phyloP scores from a whole-genome alignment of 805 yeast species.

The Teunomyces barrocoloradensis region DNA sequence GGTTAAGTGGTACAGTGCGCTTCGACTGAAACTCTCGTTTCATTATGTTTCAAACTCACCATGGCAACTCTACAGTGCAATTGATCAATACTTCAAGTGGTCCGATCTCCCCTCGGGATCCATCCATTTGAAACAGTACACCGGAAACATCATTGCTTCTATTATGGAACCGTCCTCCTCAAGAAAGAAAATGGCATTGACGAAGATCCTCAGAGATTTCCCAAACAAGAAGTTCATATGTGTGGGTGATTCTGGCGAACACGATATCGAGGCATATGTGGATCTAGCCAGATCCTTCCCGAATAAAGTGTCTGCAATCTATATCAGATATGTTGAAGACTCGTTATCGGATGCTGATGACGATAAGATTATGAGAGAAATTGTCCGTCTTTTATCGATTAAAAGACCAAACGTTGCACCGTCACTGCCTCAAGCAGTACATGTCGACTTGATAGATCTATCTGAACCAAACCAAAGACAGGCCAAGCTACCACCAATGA shows the following conservation, averaged over 20 bases:
- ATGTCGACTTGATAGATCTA: constrained; percentile 37
- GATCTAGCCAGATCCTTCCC: constrained; percentile 65
- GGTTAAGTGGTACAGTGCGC: constrained; percentile 63
- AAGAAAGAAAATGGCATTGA: constrained; percentile 67
- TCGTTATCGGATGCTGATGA: constrained; percentile 62
- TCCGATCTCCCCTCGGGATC: constrained; percentile 75
- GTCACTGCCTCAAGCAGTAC: background rate
- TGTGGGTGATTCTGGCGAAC: constrained; percentile 95
- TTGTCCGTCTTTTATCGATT: constrained; percentile 20
- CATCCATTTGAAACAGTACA: constrained; percentile 81
- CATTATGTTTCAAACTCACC: constrained; percentile 97
- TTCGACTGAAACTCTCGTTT: constrained; percentile 51
- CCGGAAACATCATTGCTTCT: constrained; percentile 77
- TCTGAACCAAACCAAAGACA: constrained; percentile 20
- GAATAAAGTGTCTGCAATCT: constrained; percentile 65
- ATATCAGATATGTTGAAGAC: constrained; percentile 70
- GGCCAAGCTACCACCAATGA: constrained; percentile 25
- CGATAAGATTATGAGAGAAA: constrained; percentile 26
- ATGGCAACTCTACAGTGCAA: constrained; percentile 73
- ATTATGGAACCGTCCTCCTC: constrained; percentile 85
- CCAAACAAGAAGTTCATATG: constrained; percentile 75
- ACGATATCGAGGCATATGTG: constrained; percentile 87
- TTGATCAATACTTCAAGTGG: constrained; percentile 53
- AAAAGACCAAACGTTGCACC: constrained; percentile 8
- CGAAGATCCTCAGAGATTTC: constrained; percentile 66